Percentiles rank a stretch among this genome's conserved stretches.
phyloP scores from a whole-genome alignment of 805 yeast species.

The Hanseniaspora jakobsenii region DNA sequence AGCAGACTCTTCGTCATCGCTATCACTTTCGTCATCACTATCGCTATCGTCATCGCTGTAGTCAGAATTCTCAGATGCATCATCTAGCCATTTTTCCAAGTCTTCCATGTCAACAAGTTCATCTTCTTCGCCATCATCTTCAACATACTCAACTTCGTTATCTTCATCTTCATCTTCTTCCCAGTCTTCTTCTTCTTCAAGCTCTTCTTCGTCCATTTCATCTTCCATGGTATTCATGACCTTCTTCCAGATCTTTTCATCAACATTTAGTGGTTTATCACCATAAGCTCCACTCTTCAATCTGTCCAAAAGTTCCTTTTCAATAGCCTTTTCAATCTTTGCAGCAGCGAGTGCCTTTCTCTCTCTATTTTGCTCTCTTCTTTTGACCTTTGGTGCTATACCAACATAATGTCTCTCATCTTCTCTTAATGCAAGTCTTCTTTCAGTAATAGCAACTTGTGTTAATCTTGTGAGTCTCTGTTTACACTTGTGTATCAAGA shows the following conservation, averaged over 20 bases:
- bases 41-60: slow-evolving; percentile 32
- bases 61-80: slow-evolving; percentile 29
- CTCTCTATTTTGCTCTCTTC: slow-evolving; percentile 90
- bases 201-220: slow-evolving; percentile 42
- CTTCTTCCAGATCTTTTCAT: slow-evolving; percentile 89
- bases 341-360: slow-evolving; percentile 96
- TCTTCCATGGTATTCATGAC: slow-evolving; percentile 75
- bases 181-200: slow-evolving; percentile 36
- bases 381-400: slow-evolving; percentile 81
- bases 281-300: slow-evolving; percentile 97
- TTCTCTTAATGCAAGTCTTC: slow-evolving; percentile 79
- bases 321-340: slow-evolving; percentile 89
- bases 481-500: slow-evolving; percentile 82
- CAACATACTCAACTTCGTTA: slow-evolving; percentile 72
- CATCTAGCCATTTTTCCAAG: slow-evolving; percentile 74
- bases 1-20: slow-evolving; percentile 30
- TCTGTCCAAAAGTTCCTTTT: slow-evolving; percentile 86
- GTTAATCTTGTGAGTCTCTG: slow-evolving; percentile 90
- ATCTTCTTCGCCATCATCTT: slow-evolving; percentile 79
- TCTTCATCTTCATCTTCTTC: slow-evolving; percentile 41
- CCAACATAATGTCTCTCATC: slow-evolving; percentile 92
- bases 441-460: slow-evolving; percentile 89
- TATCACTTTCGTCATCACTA: slow-evolving; percentile 29
- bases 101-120: slow-evolving; percentile 89
- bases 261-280: slow-evolving; percentile 93